phyloP scores from a whole-genome alignment of 192 early-diverging fungal species.

The Thoreauomyces humboldtii region DNA sequence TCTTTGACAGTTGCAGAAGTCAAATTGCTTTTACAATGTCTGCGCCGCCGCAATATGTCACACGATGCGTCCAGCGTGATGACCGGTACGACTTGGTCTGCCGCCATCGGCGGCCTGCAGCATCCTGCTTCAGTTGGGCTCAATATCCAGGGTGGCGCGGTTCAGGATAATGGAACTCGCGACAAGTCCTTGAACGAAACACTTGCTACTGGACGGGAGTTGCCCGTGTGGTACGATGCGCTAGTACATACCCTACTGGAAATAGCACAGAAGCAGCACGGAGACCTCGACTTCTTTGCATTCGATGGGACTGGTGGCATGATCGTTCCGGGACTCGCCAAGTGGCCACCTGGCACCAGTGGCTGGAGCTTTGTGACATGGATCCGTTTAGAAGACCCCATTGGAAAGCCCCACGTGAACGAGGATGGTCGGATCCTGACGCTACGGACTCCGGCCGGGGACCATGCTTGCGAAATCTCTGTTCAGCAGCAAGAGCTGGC shows the following conservation, averaged over 20 bases:
- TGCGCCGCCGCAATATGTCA: constrained; percentile 18
- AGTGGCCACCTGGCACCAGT: constrained; percentile 27
- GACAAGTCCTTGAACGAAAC: neutral
- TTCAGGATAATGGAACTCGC: too few relatives aligned
- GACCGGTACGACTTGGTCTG: neutral
- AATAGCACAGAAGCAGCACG: constrained; percentile 32
- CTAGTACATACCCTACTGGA: constrained; percentile 30
- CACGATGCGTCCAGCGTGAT: neutral
- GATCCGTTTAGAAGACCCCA: too few relatives aligned
- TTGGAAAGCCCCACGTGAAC: constrained; percentile 16
- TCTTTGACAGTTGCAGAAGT: constrained; percentile 42
- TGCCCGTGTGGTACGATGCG: constrained; percentile 39
- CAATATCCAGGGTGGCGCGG: too few relatives aligned
- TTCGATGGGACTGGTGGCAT: constrained; percentile 41
- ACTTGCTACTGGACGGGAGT: neutral
- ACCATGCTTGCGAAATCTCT: constrained; percentile 26
- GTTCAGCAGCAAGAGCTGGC: constrained; percentile 11
- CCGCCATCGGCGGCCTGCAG: neutral
- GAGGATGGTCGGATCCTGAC: constrained; percentile 3
- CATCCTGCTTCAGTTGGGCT: neutral
- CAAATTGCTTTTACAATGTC: constrained; percentile 28
- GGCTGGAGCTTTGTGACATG: constrained; percentile 41
- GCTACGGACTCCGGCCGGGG: constrained; percentile 5
- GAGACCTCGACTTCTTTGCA: constrained; percentile 44
- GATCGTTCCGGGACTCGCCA: constrained; percentile 18